A percentile compares a stretch with the other conserved stretches of the same genome.
These are phyloP conservation scores for Didymella exigua DNA, from an alignment of 2,329 filamentous ascomycete species.

Conservation along the genomic window DNA sequence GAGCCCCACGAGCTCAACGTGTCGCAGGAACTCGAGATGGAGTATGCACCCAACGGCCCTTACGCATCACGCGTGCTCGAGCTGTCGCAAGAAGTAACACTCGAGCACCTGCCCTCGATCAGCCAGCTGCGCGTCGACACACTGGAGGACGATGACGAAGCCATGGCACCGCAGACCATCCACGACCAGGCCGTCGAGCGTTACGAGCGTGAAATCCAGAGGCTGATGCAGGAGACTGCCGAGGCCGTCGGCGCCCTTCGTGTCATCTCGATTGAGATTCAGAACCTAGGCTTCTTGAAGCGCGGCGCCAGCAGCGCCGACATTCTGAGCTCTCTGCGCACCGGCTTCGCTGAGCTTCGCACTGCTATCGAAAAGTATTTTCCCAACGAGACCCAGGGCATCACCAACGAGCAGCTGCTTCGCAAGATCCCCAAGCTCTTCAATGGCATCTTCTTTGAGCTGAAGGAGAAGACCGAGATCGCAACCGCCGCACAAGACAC, in stretches of 20 bases:
- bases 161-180: slow-evolving; percentile 31
- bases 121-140: slow-evolving; percentile 37
- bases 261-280: slow-evolving; percentile 52
- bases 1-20: slow-evolving; percentile 43
- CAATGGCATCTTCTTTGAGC: slow-evolving; percentile 45
- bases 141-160: slow-evolving; percentile 30
- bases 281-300: slow-evolving; percentile 50
- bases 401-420: slow-evolving; percentile 50
- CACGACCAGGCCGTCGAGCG: slow-evolving; percentile 46
- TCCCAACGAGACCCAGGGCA: slow-evolving; percentile 45
- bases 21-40: slow-evolving; percentile 38
- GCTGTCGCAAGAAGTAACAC: slow-evolving; percentile 38
- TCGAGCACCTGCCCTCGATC: slow-evolving; percentile 31
- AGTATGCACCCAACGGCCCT: slow-evolving; percentile 32
- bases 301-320: slow-evolving; percentile 38
- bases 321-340: slow-evolving; percentile 50
- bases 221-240: slow-evolving; percentile 46
- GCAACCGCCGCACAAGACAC: slow-evolving; percentile 44
- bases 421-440: slow-evolving; percentile 46
- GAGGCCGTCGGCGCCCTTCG: slow-evolving; percentile 50
- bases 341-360: slow-evolving; percentile 50
- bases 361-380: slow-evolving; percentile 49
- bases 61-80: slow-evolving; percentile 38
- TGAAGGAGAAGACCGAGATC: slow-evolving; percentile 37
- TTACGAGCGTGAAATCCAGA: slow-evolving; percentile 50